These are phyloP conservation scores for Ustanciosporium gigantosporum DNA, from an alignment of 1,284 basidiomycete species.

Conservation along the genomic window DNA sequence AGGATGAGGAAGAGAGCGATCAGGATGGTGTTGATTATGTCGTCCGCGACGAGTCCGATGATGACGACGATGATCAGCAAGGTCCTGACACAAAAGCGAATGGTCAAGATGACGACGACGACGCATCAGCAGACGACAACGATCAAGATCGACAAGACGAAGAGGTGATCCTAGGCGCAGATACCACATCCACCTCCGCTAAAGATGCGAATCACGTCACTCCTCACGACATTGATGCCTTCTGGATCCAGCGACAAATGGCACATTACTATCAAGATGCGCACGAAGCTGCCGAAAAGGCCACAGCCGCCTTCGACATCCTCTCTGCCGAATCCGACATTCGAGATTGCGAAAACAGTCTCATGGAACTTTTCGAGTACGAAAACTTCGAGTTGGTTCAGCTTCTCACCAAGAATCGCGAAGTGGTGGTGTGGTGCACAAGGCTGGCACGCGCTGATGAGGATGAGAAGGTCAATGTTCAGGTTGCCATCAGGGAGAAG, in stretches of 20 bases:
- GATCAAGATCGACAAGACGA: too few species aligned
- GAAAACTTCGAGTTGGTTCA: slow-evolving; percentile 86
- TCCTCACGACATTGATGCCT: slow-evolving; percentile 89
- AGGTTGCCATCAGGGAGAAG: slow-evolving; percentile 98
- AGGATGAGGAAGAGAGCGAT: slow-evolving; percentile 76
- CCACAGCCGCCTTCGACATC: slow-evolving; percentile 79
- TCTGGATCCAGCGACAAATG: slow-evolving; percentile 96
- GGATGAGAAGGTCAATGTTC: slow-evolving; percentile 87
- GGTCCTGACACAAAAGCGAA: slow-evolving; percentile 64
- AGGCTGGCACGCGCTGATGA: slow-evolving; percentile 87
- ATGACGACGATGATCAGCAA: slow-evolving; percentile 71
- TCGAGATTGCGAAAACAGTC: slow-evolving; percentile 92
- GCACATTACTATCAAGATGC: slow-evolving; percentile 89
- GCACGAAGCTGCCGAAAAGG: slow-evolving; percentile 89
- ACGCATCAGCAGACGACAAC: slow-evolving; percentile 60
- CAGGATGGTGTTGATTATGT: slow-evolving; percentile 91
- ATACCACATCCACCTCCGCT: not conserved
- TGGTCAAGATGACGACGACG: slow-evolving; percentile 72
- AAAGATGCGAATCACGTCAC: slow-evolving; percentile 65
- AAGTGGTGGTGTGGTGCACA: slow-evolving; percentile 97
- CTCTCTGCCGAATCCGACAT: slow-evolving; percentile 82
- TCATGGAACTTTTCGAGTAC: slow-evolving; percentile 97
- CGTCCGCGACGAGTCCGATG: slow-evolving; percentile 62
- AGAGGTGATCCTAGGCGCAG: not conserved
- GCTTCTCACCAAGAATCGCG: slow-evolving; percentile 90